Conservation (phyloP, 2,329 filamentous ascomycete genomes). For the Colletotrichum sp. region DNA sequence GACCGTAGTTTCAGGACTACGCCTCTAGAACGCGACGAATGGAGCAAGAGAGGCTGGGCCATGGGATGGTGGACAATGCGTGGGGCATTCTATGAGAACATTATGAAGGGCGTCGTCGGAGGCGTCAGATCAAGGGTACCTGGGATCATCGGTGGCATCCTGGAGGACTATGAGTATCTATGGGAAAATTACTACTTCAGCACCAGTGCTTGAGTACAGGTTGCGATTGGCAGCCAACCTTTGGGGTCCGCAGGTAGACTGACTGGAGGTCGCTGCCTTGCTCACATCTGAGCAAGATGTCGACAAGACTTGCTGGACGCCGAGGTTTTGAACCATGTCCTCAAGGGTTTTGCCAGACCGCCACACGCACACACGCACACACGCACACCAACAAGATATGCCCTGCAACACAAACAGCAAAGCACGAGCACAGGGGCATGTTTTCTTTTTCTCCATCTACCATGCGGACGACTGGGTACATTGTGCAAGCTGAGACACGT, state of each 20-base stretch:
- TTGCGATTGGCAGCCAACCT: background rate
- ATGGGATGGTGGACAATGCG: constrained; percentile 97
- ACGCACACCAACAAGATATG: background rate
- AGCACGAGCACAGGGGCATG: background rate
- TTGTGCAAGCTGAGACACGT: background rate
- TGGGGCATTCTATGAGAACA: constrained; percentile 94
- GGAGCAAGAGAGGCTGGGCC: constrained; percentile 85
- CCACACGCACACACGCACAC: background rate
- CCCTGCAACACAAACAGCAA: background rate
- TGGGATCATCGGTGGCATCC: constrained; percentile 79
- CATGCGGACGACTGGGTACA: background rate
- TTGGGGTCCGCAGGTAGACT: background rate
- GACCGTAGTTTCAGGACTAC: constrained; percentile 82
- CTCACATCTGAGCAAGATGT: background rate
- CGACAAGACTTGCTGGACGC: background rate
- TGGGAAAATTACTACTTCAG: constrained; percentile 98
- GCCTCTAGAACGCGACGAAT: constrained; percentile 86
- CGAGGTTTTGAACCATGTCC: background rate
- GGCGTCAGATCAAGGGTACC: constrained; percentile 79
- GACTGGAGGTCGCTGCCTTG: background rate
- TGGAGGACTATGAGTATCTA: constrained; percentile 96
- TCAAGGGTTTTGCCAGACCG: background rate
- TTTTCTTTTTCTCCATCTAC: background rate
- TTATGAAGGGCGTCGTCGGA: constrained; percentile 77
- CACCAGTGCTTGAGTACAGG: constrained; percentile 47